Base-by-base conservation (phyloP, 2,329 filamentous ascomycete species). In the Colletotrichum sojae region DNA sequence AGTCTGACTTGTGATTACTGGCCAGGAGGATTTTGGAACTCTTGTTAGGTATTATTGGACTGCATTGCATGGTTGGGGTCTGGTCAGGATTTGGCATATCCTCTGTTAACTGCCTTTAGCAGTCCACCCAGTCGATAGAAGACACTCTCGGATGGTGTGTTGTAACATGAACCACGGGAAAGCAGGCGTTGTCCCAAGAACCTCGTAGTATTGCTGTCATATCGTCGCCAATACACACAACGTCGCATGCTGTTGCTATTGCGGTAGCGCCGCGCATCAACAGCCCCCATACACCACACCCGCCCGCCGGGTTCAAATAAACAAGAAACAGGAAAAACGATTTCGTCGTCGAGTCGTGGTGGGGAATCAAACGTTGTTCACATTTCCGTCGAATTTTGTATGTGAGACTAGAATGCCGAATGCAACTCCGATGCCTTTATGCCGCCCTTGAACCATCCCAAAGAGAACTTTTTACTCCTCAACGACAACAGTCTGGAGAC, bases 401-500 rank as follows among this genome's bases (percentile, higher is more conserved):
- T 65, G 67, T 71, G 70, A 71, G 71, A 70, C 80, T 81, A 82
- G 79, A 81, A 83, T 76, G 80, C 81, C 80, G 78, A 76, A 79
- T 80, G 79, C 81, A 83, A 83, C 81, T 83, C 81, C 81, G 73
- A 83, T 82, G 80, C 81, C 81, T 62, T 71, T 64, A 81, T 81
- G 78, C 79, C 78, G 78, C 79, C 79, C 75, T 76, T 65, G 81
- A 82, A 80, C 78, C 79, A 79, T 79, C 80, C 79, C 80, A 77
- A 78, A 77, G 73, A 77, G 75, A 78, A 74, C 63, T 71, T 77
- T 81, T 87, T 90, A 89, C 82, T 91, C 89, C 85, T 91, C 90
- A 74, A 99, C 95, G 79, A 97, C 89, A 78, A 92, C 90, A 77
- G 96, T 99, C 82, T 93, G 90, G 78, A 99, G 92, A 85, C 96